Evolutionary conservation across 78 protist genomes (phyloP).

Genomic region (Capsaspora owczarzaki): DNA sequence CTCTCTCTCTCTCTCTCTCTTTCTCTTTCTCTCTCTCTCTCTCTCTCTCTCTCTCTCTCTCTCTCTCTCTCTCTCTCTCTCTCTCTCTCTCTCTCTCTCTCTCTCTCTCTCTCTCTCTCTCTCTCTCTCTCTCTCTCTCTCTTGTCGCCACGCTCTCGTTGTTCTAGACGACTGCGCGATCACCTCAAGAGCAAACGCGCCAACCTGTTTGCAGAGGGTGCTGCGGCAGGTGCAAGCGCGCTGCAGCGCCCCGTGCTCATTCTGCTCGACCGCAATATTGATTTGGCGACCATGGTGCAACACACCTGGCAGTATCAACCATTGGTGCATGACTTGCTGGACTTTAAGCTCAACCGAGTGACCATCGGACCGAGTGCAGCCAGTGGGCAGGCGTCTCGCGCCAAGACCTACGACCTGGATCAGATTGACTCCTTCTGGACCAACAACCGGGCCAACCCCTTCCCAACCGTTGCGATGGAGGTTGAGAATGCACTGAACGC

Average conservation of each 20-base stretch:
- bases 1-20: neutral
- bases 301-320: conserved; percentile 79
- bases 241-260: conserved; percentile 40
- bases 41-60: neutral
- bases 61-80: neutral
- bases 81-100: neutral
- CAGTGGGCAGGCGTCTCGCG: neutral
- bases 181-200: neutral
- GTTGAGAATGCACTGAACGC: neutral
- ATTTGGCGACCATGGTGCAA: conserved; percentile 52
- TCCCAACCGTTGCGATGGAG: conserved; percentile 27
- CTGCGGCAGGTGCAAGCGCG: neutral
- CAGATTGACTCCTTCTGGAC: conserved; percentile 59
- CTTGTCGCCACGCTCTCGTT: neutral
- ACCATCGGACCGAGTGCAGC: neutral
- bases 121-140: neutral
- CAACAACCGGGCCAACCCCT: conserved; percentile 38
- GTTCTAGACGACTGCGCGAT: neutral
- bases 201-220: neutral
- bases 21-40: neutral
- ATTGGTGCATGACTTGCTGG: conserved; percentile 62
- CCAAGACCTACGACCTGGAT: conserved; percentile 43
- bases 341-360: conserved; percentile 54
- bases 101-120: neutral
- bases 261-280: conserved; percentile 58